Percentiles rank a stretch among this genome's conserved stretches.
phyloP scores from a whole-genome alignment of 1,284 basidiomycete species.

The Bjerkandera adusta region DNA sequence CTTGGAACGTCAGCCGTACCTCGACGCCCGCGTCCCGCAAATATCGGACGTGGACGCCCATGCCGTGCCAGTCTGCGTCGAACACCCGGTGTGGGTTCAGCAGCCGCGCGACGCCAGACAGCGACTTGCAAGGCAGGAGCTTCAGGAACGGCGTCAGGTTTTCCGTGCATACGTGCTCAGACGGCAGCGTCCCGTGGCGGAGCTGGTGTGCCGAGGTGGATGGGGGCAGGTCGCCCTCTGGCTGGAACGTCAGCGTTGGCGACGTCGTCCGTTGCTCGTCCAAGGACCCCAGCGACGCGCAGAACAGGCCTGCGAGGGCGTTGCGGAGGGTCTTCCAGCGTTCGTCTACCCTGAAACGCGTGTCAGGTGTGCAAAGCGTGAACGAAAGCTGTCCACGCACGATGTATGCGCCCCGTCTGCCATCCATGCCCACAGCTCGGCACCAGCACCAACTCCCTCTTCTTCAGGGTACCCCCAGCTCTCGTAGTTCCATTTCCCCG shows the following conservation, averaged over 20 bases:
- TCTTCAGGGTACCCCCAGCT: constrained; percentile 84
- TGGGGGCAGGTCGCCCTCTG: constrained; percentile 54
- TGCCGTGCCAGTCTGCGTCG: constrained; percentile 85
- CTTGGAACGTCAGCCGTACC: constrained; percentile 77
- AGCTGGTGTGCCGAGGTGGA: constrained; percentile 53
- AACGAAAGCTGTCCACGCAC: constrained; percentile 36
- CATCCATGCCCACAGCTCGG: constrained; percentile 91
- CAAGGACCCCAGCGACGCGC: constrained; percentile 82
- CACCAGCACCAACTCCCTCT: constrained; percentile 77
- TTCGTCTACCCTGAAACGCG: constrained; percentile 55
- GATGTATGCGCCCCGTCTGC: constrained; percentile 50
- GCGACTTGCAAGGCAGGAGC: constrained; percentile 89
- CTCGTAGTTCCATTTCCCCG: constrained; percentile 89
- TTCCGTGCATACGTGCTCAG: constrained; percentile 91
- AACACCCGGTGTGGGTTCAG: constrained; percentile 87
- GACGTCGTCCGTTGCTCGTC: constrained; percentile 72
- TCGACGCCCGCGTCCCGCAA: constrained; percentile 51
- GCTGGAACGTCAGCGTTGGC: constrained; percentile 55
- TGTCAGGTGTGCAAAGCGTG: neutral
- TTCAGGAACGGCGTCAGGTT: constrained; percentile 96
- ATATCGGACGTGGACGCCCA: constrained; percentile 77
- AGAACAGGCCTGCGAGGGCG: constrained; percentile 90
- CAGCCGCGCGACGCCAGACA: constrained; percentile 85
- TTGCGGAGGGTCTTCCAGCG: constrained; percentile 88
- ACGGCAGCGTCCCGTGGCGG: constrained; percentile 77